These are phyloP conservation scores for Kwoniella dendrophila DNA, from an alignment of 768 basidiomycete genomes.

Conservation along the genomic window DNA sequence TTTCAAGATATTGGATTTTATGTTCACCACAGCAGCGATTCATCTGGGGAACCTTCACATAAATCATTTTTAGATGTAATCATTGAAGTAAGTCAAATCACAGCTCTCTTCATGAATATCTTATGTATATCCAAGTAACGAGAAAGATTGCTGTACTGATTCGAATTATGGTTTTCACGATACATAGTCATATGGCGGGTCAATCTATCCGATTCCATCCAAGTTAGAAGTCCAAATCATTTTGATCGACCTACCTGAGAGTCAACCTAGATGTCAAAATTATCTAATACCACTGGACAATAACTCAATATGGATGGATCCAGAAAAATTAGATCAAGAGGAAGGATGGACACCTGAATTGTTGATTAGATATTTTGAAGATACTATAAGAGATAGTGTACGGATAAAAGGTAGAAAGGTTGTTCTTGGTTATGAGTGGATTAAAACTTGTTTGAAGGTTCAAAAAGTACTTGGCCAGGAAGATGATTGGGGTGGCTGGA, in stretches of 20 bases:
- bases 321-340: background rate
- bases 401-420: background rate
- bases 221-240: background rate
- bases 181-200: background rate
- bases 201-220: background rate
- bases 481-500: constrained; percentile 14
- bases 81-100: no score
- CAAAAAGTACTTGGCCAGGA: background rate
- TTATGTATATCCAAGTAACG: background rate
- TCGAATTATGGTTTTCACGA: background rate
- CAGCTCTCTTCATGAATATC: no score
- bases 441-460: background rate
- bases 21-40: no score
- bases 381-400: background rate
- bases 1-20: no score
- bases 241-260: background rate
- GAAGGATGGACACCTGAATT: constrained; percentile 4
- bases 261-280: background rate
- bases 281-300: background rate
- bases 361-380: constrained; percentile 14
- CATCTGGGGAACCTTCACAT: no score
- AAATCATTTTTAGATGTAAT: no score
- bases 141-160: background rate
- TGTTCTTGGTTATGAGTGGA: constrained; percentile 10
- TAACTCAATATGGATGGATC: constrained; percentile 5